These are phyloP conservation scores for Lasiosphaeria hispida DNA, from an alignment of 495 filamentous ascomycete species.

Conservation along the genomic window DNA sequence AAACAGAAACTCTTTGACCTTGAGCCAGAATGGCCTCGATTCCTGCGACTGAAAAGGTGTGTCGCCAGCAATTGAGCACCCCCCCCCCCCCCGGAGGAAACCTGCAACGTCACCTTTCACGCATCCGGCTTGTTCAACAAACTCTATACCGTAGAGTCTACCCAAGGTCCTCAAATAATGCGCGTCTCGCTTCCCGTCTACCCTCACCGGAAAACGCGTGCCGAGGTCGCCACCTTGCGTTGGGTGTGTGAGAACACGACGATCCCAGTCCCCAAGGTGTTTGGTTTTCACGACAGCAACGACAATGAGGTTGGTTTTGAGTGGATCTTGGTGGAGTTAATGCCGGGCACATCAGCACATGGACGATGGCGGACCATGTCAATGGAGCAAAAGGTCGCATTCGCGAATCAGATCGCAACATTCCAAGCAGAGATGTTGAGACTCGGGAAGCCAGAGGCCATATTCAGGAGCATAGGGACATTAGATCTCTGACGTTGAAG, in stretches of 20 bases:
- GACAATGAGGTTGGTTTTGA: constrained; percentile 40
- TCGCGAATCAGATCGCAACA: constrained; percentile 37
- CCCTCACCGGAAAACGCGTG: constrained; percentile 43
- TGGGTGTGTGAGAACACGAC: constrained; percentile 41
- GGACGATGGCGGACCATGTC: constrained; percentile 39
- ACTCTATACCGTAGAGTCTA: constrained; percentile 13
- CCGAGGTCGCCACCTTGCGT: constrained; percentile 49
- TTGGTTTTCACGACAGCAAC: constrained; percentile 37
- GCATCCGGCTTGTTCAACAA: constrained; percentile 27
- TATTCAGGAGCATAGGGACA: constrained; percentile 34
- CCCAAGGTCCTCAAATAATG: constrained; percentile 25
- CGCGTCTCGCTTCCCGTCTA: constrained; percentile 47
- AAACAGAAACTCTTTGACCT: neutral
- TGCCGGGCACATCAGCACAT: constrained; percentile 38
- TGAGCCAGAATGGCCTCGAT: constrained; percentile 10
- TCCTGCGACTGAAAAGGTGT: constrained; percentile 15
- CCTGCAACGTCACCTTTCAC: constrained; percentile 19
- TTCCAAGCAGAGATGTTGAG: constrained; percentile 26
- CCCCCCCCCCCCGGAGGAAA: neutral
- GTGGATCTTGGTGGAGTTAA: constrained; percentile 25
- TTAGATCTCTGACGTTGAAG: constrained; percentile 4
- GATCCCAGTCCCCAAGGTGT: constrained; percentile 45
- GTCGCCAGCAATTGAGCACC: constrained; percentile 15
- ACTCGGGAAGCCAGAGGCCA: constrained; percentile 19
- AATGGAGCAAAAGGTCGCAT: constrained; percentile 30